These are phyloP conservation scores for Hyaloscypha variabilis DNA, from an alignment of 495 filamentous ascomycete species.

Conservation along the genomic window DNA sequence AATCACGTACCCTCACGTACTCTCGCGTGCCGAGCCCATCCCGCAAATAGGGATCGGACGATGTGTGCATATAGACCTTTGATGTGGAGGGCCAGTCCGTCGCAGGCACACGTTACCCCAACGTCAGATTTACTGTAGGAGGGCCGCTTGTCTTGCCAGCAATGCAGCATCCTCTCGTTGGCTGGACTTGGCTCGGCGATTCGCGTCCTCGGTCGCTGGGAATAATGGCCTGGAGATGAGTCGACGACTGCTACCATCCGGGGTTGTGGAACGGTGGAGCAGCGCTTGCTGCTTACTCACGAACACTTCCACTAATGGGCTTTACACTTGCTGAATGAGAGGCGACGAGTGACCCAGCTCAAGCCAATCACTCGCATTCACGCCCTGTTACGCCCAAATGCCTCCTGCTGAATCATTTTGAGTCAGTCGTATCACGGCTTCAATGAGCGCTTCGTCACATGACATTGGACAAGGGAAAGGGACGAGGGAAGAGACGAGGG, in stretches of 20 bases:
- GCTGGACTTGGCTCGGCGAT: background rate
- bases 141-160: no score
- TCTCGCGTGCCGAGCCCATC: background rate
- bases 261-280: background rate
- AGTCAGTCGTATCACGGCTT: background rate
- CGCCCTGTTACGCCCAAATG: no score
- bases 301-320: background rate
- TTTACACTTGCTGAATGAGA: background rate
- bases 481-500: background rate
- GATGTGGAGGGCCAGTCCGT: background rate
- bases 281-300: constrained; percentile 1
- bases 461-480: background rate
- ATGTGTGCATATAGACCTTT: background rate
- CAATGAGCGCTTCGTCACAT: background rate
- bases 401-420: background rate
- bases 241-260: background rate
- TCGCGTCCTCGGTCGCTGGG: background rate
- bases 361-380: background rate
- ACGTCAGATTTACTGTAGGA: no score
- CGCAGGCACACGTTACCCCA: no score
- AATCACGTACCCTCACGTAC: no score
- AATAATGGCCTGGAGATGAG: background rate
- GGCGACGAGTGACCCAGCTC: background rate
- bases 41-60: background rate
- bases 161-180: background rate